Conservation (phyloP, 2,329 filamentous ascomycete genomes). For the Fusarium albidum region DNA sequence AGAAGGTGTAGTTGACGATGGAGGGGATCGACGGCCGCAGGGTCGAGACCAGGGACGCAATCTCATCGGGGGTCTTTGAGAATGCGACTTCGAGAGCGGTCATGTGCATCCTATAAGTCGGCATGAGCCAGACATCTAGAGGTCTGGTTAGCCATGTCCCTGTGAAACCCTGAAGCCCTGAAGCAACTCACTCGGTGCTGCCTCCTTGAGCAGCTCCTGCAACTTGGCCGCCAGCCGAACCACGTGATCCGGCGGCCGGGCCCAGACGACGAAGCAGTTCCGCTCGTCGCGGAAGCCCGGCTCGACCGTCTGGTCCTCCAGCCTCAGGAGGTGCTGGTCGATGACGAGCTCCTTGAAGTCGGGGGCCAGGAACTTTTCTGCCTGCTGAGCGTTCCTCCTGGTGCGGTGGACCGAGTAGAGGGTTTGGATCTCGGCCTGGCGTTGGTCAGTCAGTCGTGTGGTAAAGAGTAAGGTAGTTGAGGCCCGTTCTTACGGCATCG, state of each 20-base stretch:
- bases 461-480: too few relatives aligned
- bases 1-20: constrained; percentile 72
- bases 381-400: constrained; percentile 79
- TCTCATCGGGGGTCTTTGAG: constrained; percentile 74
- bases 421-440: constrained; percentile 71
- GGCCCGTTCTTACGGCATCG: constrained; percentile 63
- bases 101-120: constrained; percentile 78
- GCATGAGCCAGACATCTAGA: constrained; percentile 87
- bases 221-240: constrained; percentile 72
- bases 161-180: background rate
- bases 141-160: background rate
- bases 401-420: constrained; percentile 78
- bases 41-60: constrained; percentile 66
- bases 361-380: constrained; percentile 72
- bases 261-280: constrained; percentile 89
- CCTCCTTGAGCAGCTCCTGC: constrained; percentile 70
- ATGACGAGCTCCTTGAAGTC: constrained; percentile 76
- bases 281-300: constrained; percentile 78
- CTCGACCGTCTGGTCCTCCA: constrained; percentile 70
- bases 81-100: constrained; percentile 88
- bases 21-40: constrained; percentile 64
- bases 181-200: constrained; percentile 73
- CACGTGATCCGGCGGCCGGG: constrained; percentile 78
- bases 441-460: constrained; percentile 1
- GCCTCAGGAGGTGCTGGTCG: constrained; percentile 76